These are phyloP conservation scores for Pelargonium citronellum DNA, from an alignment of 441 rosid species.

Conservation along the genomic window DNA sequence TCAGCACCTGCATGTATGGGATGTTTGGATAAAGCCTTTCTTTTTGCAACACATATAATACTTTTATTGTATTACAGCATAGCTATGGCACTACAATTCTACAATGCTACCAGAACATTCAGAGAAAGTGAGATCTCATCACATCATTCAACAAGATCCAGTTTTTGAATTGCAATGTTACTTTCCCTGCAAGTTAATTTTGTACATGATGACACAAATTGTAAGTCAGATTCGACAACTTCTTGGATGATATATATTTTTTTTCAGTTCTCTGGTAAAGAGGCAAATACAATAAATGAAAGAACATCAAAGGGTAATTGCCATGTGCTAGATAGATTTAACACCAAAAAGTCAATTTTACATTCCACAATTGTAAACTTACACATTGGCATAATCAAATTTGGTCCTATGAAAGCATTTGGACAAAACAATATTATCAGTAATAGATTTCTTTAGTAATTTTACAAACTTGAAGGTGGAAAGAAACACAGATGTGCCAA, in stretches of 20 bases:
- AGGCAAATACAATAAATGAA: not conserved
- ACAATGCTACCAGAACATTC: not conserved
- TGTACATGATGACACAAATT: not conserved
- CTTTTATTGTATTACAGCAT: not conserved
- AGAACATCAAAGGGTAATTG: not conserved
- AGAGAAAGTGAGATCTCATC: slow-evolving; percentile 4
- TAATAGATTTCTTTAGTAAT: not conserved
- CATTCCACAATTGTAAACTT: not conserved
- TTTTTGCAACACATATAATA: not conserved
- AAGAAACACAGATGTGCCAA: not conserved
- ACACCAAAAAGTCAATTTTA: not conserved
- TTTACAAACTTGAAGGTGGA: slow-evolving; percentile 2
- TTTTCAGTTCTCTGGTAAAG: not conserved
- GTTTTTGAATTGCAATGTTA: not conserved
- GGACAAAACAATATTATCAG: not conserved
- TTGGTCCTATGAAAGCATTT: not conserved
- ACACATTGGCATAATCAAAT: not conserved
- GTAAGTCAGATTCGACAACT: not conserved
- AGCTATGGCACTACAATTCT: not conserved
- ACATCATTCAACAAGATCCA: slow-evolving; percentile 13
- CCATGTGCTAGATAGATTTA: not conserved
- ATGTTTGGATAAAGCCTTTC: not conserved
- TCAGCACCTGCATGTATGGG: not conserved
- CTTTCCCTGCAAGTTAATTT: slow-evolving; percentile 1
- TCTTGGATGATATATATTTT: too few relatives aligned